Evolutionary conservation across 768 basidiomycete species (phyloP), one percentile per base, ranked within the genome.

Genomic region (Boletus rufocinnamomeus): DNA sequence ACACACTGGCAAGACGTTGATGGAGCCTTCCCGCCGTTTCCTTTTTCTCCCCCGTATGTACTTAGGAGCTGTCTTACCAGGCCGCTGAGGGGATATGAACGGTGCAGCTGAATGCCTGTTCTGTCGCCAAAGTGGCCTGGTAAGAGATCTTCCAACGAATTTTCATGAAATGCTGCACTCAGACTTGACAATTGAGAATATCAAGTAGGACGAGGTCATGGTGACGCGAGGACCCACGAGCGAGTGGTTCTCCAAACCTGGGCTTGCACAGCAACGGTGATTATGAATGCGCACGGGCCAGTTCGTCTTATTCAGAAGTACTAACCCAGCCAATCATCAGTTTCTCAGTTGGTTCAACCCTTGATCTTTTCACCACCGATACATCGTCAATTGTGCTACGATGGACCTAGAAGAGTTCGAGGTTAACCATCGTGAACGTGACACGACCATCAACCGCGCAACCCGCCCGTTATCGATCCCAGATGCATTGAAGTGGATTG

Each of bases 371-470:
- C 30, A 37, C 25, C 30, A 30, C 37, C 19, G 28, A 57, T 35
- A 27, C 28, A 28, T 23, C 49, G 3, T 21, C 13, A 23, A 3
- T 13, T 23, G 23, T 27, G 55, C 45, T 30, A 57, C 47, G 25
- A 79, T 79, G 76, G 78, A 79, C 63, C 57, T 77, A 5, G 77
- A 78, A 63, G 72, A 70, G 35, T 77, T 79, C 52, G 74, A 78
- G 49, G 51, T 69, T 40, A 43, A 54, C 43, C 61, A 27, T 50
- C 59, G 58, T 30, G 16, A 28, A 27, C 21, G 53, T 32, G 49
- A 45, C 40, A 17, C n/a, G 13, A 11, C 30, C 32, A 23, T 44
- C 32, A 51, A 25, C 5, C 28, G 27, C 28, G 8, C 47, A 14
- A 32, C 41, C 10, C 2, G 9, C 34, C 52, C 57, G 38, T 35